Evolutionary conservation across 2,329 filamentous ascomycete species (phyloP).

Genomic region (Leptographium flavum): DNA sequence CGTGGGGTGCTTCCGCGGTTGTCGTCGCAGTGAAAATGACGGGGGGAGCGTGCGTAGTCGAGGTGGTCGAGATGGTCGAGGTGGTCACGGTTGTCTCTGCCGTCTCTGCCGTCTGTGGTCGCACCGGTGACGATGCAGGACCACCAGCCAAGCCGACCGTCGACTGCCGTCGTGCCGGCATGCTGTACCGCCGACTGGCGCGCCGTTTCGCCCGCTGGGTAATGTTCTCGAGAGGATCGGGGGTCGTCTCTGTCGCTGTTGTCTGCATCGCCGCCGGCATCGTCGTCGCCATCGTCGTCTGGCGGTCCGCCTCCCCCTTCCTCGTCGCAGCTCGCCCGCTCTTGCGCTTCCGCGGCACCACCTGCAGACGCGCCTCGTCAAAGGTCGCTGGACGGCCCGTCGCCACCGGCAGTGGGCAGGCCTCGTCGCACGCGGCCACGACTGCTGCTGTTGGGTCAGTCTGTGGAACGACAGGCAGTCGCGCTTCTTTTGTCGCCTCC

Average conservation of each 20-base stretch:
- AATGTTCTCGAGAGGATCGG: conserved; percentile 6
- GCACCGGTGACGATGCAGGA: background rate
- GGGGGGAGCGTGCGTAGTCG: background rate
- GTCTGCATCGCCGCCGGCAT: background rate
- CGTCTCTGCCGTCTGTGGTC: background rate
- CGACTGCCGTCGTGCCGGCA: background rate
- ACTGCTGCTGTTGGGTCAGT: too few species aligned
- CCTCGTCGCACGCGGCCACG: background rate
- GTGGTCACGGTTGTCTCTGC: background rate
- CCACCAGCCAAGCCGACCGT: background rate
- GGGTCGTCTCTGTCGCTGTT: too few species aligned
- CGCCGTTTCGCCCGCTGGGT: conserved; percentile 14
- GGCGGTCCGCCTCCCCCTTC: background rate
- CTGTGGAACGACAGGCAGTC: too few species aligned
- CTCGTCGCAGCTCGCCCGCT: conserved; percentile 17
- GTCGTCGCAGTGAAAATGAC: conserved; percentile 16
- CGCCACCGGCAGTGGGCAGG: too few species aligned
- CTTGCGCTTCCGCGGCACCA: conserved; percentile 19
- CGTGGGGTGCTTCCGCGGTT: conserved; percentile 14
- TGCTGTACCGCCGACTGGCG: conserved; percentile 15
- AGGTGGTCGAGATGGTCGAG: background rate
- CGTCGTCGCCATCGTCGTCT: conserved; percentile 5
- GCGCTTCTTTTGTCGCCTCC: background rate
- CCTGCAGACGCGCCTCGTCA: conserved; percentile 11
- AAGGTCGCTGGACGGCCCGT: too few species aligned